Evolutionary conservation across 495 filamentous ascomycete species (phyloP).

Genomic region (Xylaria sp.): DNA sequence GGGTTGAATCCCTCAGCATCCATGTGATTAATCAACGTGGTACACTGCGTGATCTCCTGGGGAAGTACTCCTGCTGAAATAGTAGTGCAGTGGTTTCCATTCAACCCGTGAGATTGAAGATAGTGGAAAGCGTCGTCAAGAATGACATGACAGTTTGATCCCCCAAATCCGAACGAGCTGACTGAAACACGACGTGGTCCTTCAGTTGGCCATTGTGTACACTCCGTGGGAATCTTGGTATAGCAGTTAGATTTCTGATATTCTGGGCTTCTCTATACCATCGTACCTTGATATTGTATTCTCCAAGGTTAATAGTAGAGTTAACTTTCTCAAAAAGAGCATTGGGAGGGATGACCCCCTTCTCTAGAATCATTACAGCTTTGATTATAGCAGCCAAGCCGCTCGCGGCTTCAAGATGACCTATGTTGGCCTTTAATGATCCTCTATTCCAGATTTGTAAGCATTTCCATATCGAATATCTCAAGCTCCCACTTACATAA

Average conservation of each 20-base stretch:
- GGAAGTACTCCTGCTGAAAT: no score
- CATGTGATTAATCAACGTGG: no score
- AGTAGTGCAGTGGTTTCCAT: no score
- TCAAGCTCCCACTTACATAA: slow-evolving; percentile 9
- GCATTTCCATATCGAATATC: no score
- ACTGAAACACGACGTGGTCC: slow-evolving; percentile 47
- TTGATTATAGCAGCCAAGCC: slow-evolving; percentile 60
- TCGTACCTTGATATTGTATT: no score
- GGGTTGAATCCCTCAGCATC: no score
- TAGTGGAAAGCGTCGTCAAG: slow-evolving; percentile 47
- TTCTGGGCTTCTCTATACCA: no score
- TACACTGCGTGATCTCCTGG: no score
- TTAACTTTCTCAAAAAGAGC: slow-evolving; percentile 52
- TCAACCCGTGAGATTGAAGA: background rate
- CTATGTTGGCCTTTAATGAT: slow-evolving; percentile 62
- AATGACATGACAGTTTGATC: slow-evolving; percentile 58
- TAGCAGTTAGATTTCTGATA: no score
- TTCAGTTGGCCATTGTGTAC: slow-evolving; percentile 31
- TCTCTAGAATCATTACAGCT: slow-evolving; percentile 53
- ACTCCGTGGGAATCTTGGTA: background rate
- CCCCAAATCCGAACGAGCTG: slow-evolving; percentile 60
- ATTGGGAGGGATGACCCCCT: slow-evolving; percentile 43
- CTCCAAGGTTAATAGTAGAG: slow-evolving; percentile 42
- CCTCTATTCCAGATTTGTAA: no score
- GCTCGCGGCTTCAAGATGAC: slow-evolving; percentile 55